Conservation (phyloP, 2,329 filamentous ascomycete species). For the Fusarium nisikadoi region DNA sequence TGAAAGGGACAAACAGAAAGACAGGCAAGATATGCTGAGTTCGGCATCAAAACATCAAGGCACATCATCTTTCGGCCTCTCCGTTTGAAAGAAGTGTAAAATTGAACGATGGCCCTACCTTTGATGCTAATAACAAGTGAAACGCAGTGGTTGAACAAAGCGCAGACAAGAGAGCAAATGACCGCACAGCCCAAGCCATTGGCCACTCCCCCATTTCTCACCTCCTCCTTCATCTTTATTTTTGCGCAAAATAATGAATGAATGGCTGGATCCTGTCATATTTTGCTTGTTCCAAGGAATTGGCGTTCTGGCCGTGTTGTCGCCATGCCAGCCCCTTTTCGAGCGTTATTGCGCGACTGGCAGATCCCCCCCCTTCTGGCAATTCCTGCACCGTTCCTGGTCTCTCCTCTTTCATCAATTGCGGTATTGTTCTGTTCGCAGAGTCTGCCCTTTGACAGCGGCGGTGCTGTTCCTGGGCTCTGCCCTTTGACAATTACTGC, state of each 20-base stretch:
- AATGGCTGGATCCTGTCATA: neutral
- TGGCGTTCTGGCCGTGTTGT: neutral
- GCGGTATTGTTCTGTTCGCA: neutral
- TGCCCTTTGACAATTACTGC: neutral
- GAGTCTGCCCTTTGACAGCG: neutral
- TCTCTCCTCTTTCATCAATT: neutral
- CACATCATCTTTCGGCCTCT: too few relatives aligned
- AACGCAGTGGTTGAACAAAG: too few relatives aligned
- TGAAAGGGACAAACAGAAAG: neutral
- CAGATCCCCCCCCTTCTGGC: neutral
- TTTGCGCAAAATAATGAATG: too few relatives aligned
- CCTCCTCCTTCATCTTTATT: too few relatives aligned
- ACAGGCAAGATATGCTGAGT: neutral
- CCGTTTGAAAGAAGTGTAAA: too few relatives aligned
- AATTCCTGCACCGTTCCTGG: neutral
- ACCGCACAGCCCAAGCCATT: too few relatives aligned
- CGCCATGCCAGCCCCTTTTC: neutral
- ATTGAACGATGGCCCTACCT: too few relatives aligned
- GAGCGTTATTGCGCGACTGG: neutral
- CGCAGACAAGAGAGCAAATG: too few relatives aligned
- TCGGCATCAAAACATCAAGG: too few relatives aligned
- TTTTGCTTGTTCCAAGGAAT: neutral
- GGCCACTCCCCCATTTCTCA: too few relatives aligned
- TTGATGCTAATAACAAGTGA: too few relatives aligned
- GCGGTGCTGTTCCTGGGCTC: neutral